Evolutionary conservation across 2,329 filamentous ascomycete species (phyloP).

Genomic region (Rhexocercosporidium sp.): DNA sequence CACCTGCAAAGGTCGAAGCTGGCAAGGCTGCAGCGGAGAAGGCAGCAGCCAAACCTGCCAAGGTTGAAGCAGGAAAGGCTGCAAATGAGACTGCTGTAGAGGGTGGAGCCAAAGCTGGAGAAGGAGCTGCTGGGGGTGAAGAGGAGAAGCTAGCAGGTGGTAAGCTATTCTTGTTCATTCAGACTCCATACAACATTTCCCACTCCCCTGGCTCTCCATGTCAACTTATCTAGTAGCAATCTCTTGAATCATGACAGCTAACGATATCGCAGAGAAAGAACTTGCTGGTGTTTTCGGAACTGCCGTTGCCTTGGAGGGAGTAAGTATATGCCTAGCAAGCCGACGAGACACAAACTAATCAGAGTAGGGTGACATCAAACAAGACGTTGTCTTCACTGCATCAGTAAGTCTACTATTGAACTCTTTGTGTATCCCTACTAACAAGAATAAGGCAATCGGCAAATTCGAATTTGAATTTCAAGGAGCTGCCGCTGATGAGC

Average conservation of each 20-base stretch:
- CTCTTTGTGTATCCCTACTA: background rate
- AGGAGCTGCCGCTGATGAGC: slow-evolving; percentile 42
- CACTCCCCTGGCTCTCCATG: background rate
- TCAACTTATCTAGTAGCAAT: background rate
- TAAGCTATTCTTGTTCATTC: background rate
- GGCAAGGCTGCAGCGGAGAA: background rate
- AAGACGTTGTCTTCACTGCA: slow-evolving; percentile 4
- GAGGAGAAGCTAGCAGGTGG: background rate
- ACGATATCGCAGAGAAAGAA: background rate
- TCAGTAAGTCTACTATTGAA: background rate
- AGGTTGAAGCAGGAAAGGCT: background rate
- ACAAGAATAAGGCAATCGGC: slow-evolving; percentile 36
- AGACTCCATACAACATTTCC: background rate
- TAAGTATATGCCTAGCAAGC: background rate
- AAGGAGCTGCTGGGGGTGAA: background rate
- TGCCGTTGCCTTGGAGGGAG: slow-evolving; percentile 1
- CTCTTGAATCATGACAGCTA: background rate
- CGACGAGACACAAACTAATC: background rate
- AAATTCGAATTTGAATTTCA: slow-evolving; percentile 49
- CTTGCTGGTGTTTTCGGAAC: slow-evolving; percentile 5
- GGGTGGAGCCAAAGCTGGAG: background rate
- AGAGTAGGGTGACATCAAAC: slow-evolving; percentile 10
- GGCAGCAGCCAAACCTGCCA: background rate
- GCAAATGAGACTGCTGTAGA: background rate
- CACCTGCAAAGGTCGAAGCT: background rate